Conservation (phyloP, 1,284 basidiomycete species). For the Porphyrellus sp. region DNA sequence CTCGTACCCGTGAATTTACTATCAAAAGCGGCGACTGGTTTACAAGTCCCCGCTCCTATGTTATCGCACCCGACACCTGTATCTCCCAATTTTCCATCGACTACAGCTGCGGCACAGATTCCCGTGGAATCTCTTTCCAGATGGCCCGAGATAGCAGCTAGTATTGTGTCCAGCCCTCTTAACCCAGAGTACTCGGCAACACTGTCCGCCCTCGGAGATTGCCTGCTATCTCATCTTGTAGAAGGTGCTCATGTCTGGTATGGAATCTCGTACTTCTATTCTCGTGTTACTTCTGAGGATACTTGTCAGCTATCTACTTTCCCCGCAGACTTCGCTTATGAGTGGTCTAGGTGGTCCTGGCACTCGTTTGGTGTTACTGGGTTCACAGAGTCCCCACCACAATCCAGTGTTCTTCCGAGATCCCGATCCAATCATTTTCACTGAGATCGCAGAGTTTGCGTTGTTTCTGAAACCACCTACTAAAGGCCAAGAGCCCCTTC, state of each 20-base stretch:
- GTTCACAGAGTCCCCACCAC: slow-evolving; percentile 56
- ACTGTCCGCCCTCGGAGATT: slow-evolving; percentile 85
- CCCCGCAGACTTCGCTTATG: slow-evolving; percentile 77
- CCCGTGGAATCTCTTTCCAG: slow-evolving; percentile 59
- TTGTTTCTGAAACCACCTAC: slow-evolving; percentile 66
- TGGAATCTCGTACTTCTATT: slow-evolving; percentile 9
- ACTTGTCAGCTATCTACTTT: slow-evolving; percentile 74
- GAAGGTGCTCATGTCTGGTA: slow-evolving; percentile 94
- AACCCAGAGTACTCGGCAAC: slow-evolving; percentile 66
- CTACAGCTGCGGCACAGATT: slow-evolving; percentile 43
- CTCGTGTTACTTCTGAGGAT: slow-evolving; percentile 8
- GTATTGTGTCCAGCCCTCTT: slow-evolving; percentile 78
- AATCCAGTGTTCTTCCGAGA: slow-evolving; percentile 62
- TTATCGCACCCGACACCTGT: slow-evolving; percentile 51
- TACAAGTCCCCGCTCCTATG: slow-evolving; percentile 42
- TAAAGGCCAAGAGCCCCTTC: slow-evolving; percentile 87
- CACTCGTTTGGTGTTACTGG: slow-evolving; percentile 64
- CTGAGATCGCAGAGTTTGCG: slow-evolving; percentile 93
- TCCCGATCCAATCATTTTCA: slow-evolving; percentile 79
- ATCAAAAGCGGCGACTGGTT: slow-evolving; percentile 35
- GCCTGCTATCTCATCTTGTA: slow-evolving; percentile 66
- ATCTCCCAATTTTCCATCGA: slow-evolving; percentile 59
- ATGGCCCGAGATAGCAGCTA: slow-evolving; percentile 87
- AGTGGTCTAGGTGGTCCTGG: slow-evolving; percentile 64
- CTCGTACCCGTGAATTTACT: slow-evolving; percentile 61